A percentile compares a stretch with the other conserved stretches of the same genome.
Evolutionary conservation across 352 stramenopile genomes (phyloP).

Genomic region (Elongisporangium undulatum): DNA sequence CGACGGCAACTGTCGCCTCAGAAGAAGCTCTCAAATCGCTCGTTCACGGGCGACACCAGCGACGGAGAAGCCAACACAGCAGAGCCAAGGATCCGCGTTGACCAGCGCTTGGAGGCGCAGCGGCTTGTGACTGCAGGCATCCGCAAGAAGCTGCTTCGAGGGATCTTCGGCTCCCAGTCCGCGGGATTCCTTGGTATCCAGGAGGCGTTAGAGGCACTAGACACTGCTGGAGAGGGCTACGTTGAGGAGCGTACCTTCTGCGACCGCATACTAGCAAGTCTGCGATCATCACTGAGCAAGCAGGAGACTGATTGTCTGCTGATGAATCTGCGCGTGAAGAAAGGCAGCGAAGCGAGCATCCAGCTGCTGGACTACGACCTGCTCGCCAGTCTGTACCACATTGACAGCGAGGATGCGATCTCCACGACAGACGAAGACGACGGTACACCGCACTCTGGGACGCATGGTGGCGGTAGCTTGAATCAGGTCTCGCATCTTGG

Average conservation of each 20-base stretch:
- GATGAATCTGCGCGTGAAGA: conserved; percentile 21
- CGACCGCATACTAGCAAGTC: conserved; percentile 28
- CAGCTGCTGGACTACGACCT: conserved; percentile 54
- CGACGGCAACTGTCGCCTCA: conserved; percentile 5
- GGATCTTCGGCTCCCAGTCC: conserved; percentile 20
- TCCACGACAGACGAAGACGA: conserved; percentile 25
- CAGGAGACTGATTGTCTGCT: conserved; percentile 48
- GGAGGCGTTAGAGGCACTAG: conserved; percentile 31
- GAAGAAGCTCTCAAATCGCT: background rate
- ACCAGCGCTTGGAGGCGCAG: conserved; percentile 44
- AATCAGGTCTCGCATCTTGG: conserved; percentile 22
- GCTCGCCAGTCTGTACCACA: conserved; percentile 30
- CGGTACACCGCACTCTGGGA: conserved; percentile 1
- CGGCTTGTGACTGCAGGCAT: conserved; percentile 39
- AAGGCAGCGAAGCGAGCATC: conserved; percentile 5
- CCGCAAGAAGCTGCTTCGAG: conserved; percentile 47
- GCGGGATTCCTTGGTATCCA: conserved; percentile 42
- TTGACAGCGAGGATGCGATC: conserved; percentile 51
- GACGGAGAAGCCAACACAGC: conserved; percentile 1
- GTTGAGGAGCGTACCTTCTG: conserved; percentile 33
- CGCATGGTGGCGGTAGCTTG: conserved; percentile 1
- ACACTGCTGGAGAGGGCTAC: conserved; percentile 28
- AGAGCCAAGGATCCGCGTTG: conserved; percentile 32
- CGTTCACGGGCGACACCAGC: background rate
- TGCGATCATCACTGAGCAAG: conserved; percentile 36